Conservation (phyloP, 805 yeast genomes). For the Candida qinlingensis region DNA sequence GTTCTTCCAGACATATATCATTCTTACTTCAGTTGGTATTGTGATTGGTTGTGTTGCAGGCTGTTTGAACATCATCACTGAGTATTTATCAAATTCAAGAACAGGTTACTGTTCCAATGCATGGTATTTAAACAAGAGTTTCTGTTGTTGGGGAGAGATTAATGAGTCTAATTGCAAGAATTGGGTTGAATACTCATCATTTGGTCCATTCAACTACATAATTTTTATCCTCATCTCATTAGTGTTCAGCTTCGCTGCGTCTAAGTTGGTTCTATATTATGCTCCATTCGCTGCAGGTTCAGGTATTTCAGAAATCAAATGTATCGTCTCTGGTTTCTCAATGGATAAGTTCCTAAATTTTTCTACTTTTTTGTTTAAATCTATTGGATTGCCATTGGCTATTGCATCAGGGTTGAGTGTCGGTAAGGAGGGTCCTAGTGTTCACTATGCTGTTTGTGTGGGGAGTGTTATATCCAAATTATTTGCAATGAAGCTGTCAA, state of each 20-base stretch:
- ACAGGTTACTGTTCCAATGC: constrained; percentile 71
- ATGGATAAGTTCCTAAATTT: constrained; percentile 72
- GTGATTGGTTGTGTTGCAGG: constrained; percentile 83
- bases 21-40: constrained; percentile 69
- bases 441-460: constrained; percentile 96
- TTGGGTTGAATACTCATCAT: constrained; percentile 66
- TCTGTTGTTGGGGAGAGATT: constrained; percentile 74
- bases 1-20: constrained; percentile 49
- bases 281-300: constrained; percentile 96
- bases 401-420: constrained; percentile 91
- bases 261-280: constrained; percentile 57
- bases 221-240: constrained; percentile 57
- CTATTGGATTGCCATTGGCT: constrained; percentile 79
- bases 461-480: constrained; percentile 41
- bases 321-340: constrained; percentile 86
- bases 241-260: constrained; percentile 58
- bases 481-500: constrained; percentile 16
- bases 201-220: constrained; percentile 43
- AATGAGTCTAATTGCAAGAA: constrained; percentile 44
- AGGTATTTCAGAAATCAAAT: constrained; percentile 95
- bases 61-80: constrained; percentile 72
- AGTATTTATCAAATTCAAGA: constrained; percentile 76
- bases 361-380: constrained; percentile 68
- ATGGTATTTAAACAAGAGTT: constrained; percentile 64
- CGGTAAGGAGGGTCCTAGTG: constrained; percentile 98